A percentile compares a stretch with the other conserved stretches of the same genome.
Conservation (phyloP, 208 protist genomes). For the Leishmania mexicana region DNA sequence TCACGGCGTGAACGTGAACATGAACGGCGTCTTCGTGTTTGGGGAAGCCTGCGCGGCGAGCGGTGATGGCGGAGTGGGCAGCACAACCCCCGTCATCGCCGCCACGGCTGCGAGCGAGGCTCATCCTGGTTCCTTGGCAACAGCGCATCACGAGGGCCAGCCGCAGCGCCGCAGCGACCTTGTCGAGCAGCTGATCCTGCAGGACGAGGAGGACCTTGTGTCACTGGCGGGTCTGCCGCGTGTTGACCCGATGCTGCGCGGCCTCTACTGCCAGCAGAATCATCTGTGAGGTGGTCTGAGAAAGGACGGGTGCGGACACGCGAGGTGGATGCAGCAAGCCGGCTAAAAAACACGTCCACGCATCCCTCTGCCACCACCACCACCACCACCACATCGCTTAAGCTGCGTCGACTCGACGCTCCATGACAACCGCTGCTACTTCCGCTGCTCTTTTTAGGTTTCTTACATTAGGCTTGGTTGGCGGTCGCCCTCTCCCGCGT, state of each 20-base stretch:
- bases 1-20: constrained; percentile 48
- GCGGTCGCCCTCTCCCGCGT: too few relatives aligned
- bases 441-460: background rate
- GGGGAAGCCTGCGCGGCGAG: background rate
- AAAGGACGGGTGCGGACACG: background rate
- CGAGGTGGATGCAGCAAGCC: background rate
- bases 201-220: constrained; percentile 58
- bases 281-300: background rate
- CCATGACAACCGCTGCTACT: background rate
- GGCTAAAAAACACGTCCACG: background rate
- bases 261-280: constrained; percentile 63
- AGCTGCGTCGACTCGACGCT: background rate
- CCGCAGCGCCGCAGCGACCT: background rate
- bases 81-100: background rate
- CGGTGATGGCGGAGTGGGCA: background rate
- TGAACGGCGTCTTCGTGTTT: constrained; percentile 50
- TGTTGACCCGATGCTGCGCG: constrained; percentile 59
- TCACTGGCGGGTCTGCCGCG: constrained; percentile 47
- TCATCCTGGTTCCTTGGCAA: background rate
- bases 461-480: background rate
- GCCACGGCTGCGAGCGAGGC: background rate
- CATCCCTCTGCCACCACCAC: background rate
- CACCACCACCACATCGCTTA: background rate
- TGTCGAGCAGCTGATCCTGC: constrained; percentile 27
- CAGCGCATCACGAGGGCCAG: background rate